phyloP scores from a whole-genome alignment of 2,329 filamentous ascomycete genomes.

The Penicillium sp. region DNA sequence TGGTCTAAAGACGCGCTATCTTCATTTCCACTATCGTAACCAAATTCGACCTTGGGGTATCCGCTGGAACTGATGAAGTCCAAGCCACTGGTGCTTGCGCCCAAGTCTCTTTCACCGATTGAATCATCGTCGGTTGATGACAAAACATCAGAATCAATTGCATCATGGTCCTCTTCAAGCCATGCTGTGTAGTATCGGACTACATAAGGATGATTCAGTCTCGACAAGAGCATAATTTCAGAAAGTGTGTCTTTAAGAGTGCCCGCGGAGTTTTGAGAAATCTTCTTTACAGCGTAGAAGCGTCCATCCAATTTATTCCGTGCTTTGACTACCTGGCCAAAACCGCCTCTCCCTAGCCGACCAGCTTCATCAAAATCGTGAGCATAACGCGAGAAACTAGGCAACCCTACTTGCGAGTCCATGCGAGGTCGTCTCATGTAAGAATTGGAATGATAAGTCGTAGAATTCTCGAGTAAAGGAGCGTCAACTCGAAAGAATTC shows the following conservation, averaged over 20 bases:
- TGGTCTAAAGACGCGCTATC: slow-evolving; percentile 35
- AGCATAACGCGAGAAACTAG: slow-evolving; percentile 68
- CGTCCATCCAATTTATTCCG: slow-evolving; percentile 90
- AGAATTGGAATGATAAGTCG: slow-evolving; percentile 38
- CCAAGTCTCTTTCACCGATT: slow-evolving; percentile 41
- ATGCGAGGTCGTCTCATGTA: slow-evolving; percentile 52
- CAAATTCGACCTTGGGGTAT: slow-evolving; percentile 73
- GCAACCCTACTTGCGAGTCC: slow-evolving; percentile 58
- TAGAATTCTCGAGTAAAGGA: slow-evolving; percentile 33
- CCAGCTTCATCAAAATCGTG: slow-evolving; percentile 90
- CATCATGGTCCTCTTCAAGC: slow-evolving; percentile 65
- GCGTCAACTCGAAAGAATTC: slow-evolving; percentile 42
- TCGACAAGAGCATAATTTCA: slow-evolving; percentile 84
- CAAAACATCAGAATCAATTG: slow-evolving; percentile 39
- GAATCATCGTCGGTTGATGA: slow-evolving; percentile 55
- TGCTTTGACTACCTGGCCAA: slow-evolving; percentile 93
- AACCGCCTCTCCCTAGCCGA: slow-evolving; percentile 85
- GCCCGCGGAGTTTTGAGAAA: slow-evolving; percentile 73
- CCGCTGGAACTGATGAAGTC: slow-evolving; percentile 91
- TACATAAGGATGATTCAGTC: slow-evolving; percentile 81
- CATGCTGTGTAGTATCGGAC: slow-evolving; percentile 95
- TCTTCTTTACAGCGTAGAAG: slow-evolving; percentile 95
- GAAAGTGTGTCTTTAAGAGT: slow-evolving; percentile 63
- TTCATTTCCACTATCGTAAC: slow-evolving; percentile 51
- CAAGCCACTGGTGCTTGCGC: slow-evolving; percentile 72